Evolutionary conservation across 441 rosid species (phyloP), one percentile per base, ranked within the genome.

Genomic region (Hura crepitans): DNA sequence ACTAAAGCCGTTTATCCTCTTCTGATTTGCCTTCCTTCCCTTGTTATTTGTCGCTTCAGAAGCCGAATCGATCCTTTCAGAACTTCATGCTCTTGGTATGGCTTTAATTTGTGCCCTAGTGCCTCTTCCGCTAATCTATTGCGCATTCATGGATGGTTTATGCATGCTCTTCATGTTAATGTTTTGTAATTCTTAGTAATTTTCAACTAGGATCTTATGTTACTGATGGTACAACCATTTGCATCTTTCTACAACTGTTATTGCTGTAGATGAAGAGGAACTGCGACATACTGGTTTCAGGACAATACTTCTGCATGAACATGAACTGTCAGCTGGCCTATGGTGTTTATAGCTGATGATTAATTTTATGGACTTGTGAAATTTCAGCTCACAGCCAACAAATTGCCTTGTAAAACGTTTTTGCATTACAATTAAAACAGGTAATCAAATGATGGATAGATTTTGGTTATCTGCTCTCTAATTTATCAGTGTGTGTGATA

Each of bases 21-120:
- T 43, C 55, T 81, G 66, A 18, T 77, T 68, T 70, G 18, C 78
- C 62, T 81, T 58, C 70, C 65, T 81, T 61, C 70, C 75, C 61
- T 76, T 68, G 53, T 39, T 64, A 18, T 49, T 77, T 31, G 0
- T 25, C 68, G 23, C 71, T 42, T 72, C 81, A 4, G 71, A 72
- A 47, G 75, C 85, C 28, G 74, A 79, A 66, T 69, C 84, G 1
- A 73, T 45, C 73, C 51, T 4, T 65, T 54, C 75, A 14, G 64
- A 82, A 60, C 90, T 91, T 72, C 90, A 74, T 31, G 79, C 83
- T 37, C 74, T 76, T 59, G 63, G 63, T 59, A 59, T 33, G 63
- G 91, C 13, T 84, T 83, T 70, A 81, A 87, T 78, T 59, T 74
- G 43, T 90, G 96, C 78, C 72, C 70, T 22, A 74, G 75, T 17